Base-by-base conservation (phyloP, 371 early-diverging fungal genomes). In the Apophysomyces trapeziformis region DNA sequence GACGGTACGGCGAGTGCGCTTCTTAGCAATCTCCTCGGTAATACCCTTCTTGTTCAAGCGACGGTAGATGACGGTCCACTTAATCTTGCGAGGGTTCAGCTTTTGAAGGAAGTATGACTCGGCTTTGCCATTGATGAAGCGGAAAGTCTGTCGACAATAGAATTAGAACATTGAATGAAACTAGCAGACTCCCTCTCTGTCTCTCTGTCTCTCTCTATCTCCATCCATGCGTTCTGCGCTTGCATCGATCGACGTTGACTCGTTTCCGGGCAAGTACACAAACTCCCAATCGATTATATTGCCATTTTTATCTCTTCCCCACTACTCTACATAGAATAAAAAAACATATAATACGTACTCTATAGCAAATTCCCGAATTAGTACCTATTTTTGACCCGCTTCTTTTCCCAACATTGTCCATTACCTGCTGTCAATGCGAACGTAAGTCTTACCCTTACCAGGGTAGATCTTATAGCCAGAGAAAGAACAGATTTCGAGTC, bases 401-500 rank as follows among this genome's bases (percentile, higher is more conserved):
- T 37, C 8, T 45, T 21, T 38, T 12, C 54, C 8, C 41, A 41
- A 11, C 21, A 21, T 18, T n/a, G 44, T 6, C 9, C 37, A 8
- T 69, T 81, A 81, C 83, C 92, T 89, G 89, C 85, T 91, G 91
- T 98, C 98, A 68, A 83, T 71, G 68, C 95, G 93, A 75, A 98
- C 92, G 82, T 85, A 97, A 72, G 92, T 82, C 89, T 90, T 94
- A 63, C 98, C 98, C 86, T 95, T 94, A 77, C 95, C 93, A 67
- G 98, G 98, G 90, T 98, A 96, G 92, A 98, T 97, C 91, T 96
- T 97, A 89, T 92, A 92, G 72, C 97, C 96, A 68, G 96, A 95
- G 86, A 97, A 97, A 76, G 92, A 89, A 90, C 97, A 97, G 78
- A 90, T 85, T 85, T 94, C 94, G 73, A 92, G 87, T 88, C 92